Evolutionary conservation across 2,329 filamentous ascomycete genomes (phyloP), one percentile per base, ranked within the genome.

Genomic region (Chaetomium globosum): DNA sequence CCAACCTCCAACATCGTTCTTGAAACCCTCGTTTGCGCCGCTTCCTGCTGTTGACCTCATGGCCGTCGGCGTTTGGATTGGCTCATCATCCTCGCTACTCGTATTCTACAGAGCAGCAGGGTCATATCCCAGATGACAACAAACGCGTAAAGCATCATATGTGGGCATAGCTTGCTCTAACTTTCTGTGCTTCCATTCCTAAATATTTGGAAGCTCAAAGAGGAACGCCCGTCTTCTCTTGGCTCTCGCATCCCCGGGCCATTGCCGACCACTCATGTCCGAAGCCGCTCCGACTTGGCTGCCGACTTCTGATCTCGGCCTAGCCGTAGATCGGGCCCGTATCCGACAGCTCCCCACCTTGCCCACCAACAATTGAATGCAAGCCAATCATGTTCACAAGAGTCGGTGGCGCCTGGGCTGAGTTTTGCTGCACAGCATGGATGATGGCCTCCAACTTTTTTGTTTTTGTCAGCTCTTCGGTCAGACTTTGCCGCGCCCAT

Each of bases 201-300:
- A 9, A 4, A 19, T n/a, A 16, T n/a, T 6, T 19, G 13, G 39
- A n/a, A 43, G 16, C 16, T n/a, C 16, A 43, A 43, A 43, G 16
- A n/a, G 16, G 39, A 43, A 43, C 5, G 16, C 16, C 39, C 16
- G 39, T 7, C 4, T 43, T 43, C 39, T 43, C 39, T 43, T 43
- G 39, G 39, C 39, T n/a, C 39, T 43, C 39, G 16, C 39, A 43
- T 43, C 16, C 56, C 58, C 28, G n/a, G 39, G 30, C 23, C 28
- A 43, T 43, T 43, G 21, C 31, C 53, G 53, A 56, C 19, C n/a
- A n/a, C 6, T 26, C 2, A 19, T n/a, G 12, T 56, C 63, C 63
- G 63, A 52, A 43, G 52, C 59, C 43, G 59, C 54, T 49, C 63
- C 63, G 63, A 65, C 33, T 49, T 48, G 63, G 53, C 43, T 23